Conservation (phyloP, 805 yeast species). For the Priceomyces fermenticarens region DNA sequence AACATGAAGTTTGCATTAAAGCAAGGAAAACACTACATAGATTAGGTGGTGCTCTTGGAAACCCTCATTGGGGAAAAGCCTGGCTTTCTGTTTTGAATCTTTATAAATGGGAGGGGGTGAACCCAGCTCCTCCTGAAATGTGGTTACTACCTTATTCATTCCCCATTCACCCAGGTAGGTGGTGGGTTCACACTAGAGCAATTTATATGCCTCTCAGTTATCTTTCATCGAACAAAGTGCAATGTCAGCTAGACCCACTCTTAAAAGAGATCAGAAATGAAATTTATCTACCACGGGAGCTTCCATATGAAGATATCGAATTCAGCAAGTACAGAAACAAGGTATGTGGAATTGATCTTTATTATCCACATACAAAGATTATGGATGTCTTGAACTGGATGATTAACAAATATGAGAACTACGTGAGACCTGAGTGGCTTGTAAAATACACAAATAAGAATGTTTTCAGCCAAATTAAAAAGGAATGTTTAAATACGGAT, state of each 20-base stretch:
- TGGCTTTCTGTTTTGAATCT: slow-evolving; percentile 81
- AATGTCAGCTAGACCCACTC: slow-evolving; percentile 62
- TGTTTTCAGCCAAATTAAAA: slow-evolving; percentile 62
- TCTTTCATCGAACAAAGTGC: slow-evolving; percentile 53
- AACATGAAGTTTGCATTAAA: slow-evolving; percentile 72
- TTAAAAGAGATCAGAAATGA: slow-evolving; percentile 68
- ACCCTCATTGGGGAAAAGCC: slow-evolving; percentile 97
- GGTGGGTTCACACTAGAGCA: slow-evolving; percentile 99
- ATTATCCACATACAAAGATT: slow-evolving; percentile 82
- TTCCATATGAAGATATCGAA: slow-evolving; percentile 63
- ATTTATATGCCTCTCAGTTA: slow-evolving; percentile 87
- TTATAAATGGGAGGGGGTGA: slow-evolving; percentile 94
- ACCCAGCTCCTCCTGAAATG: slow-evolving; percentile 96
- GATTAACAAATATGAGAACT: slow-evolving; percentile 64
- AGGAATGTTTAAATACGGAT: slow-evolving; percentile 77
- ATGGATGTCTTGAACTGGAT: slow-evolving; percentile 60
- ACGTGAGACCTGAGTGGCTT: slow-evolving; percentile 75
- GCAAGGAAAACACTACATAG: slow-evolving; percentile 69
- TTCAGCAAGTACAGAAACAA: slow-evolving; percentile 72
- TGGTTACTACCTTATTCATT: slow-evolving; percentile 81
- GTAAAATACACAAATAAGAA: slow-evolving; percentile 46
- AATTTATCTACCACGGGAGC: slow-evolving; percentile 52
- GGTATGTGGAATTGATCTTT: slow-evolving; percentile 88
- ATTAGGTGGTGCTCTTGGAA: slow-evolving; percentile 85
- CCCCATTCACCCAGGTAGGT: slow-evolving; percentile 90